Base-by-base conservation (phyloP, 352 stramenopile genomes). In the Phytopythium vexans region DNA sequence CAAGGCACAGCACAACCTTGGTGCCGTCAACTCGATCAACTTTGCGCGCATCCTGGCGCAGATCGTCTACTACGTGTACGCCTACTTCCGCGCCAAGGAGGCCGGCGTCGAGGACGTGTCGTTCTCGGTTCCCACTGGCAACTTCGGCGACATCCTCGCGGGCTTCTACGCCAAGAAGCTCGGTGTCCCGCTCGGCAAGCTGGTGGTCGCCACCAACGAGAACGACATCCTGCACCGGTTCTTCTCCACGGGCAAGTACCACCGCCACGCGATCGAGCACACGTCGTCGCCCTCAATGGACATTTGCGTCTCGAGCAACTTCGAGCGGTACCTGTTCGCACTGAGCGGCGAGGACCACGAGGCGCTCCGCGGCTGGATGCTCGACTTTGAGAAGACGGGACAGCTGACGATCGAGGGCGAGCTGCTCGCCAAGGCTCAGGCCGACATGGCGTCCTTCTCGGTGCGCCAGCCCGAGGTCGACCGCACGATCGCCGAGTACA, bases 1-100 rank as follows among this genome's bases (percentile, higher is more conserved):
- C 71, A 96, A 98, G 53, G 78, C 94, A 34, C 49, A 84, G 60
- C 89, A 91, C 60, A 91, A 97, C 52, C 72, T 99, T 8, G 97
- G 95, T n/a, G 97, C 97, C 10, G 96, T 99, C 37, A 99, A 99
- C 80, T 98, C 92, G 21, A 99, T 99, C 72, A 99, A 99, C 74
- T 99, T 96, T 90, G 97, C 95, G n/a, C 90, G 97, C 57, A 98
- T 99, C 45, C 79, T 99, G 49, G 96, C 97, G 15, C 97, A 99
- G 83, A 98, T 98, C 40, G 97, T 97, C 8, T 99, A 99, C 77
- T 99, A 99, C 76, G 98, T 99, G 60, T 99, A 96, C 80, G 94
- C 93, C 47, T 99, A 99, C 76, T 89, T 99, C 39, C 86, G 93
- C 52, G 73, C 75, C 43, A 85, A 72, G 50, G 80, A 84, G 64